Base-by-base conservation (phyloP, 78 protist genomes). In the Bodo saltans region DNA sequence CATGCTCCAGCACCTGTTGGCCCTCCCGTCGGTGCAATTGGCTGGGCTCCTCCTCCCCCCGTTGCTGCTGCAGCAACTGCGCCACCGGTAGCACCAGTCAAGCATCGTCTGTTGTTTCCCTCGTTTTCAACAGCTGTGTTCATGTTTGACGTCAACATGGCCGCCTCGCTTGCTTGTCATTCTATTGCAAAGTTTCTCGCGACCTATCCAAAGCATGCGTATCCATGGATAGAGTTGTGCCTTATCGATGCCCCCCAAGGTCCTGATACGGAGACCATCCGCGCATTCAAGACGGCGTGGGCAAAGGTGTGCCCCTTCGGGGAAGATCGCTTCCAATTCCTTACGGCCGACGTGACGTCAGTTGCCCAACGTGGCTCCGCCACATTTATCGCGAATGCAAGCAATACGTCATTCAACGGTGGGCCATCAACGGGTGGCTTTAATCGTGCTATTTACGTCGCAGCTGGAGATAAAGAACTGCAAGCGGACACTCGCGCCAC, bases 361-460 rank as follows among this genome's bases (percentile, higher is more conserved):
- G 42, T n/a, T 29, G 8, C 79, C 21, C 70, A 74, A 23, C 79
- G 79, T 8, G 79, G 79, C 67, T 27, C 52, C 29, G 27, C 60
- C 79, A 35, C 28, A 29, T 11, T 74, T 8, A 26, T 74, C 21
- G 79, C 79, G 21, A 74, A 74, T 21, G 79, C 79, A 21, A 42
- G 60, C 25, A 74, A 74, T 42, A 8, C 79, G 34, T 8, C 12
- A 21, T 42, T 74, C 21, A 35, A 74, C 38, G 79, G 79, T 8
- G 79, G 79, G 35, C 79, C 79, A 11, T 29, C 27, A 21, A 74
- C 79, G n/a, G 79, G 79, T 23, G 79, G 79, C 25, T 8, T 74
- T 21, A 74, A 74, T n/a, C 8, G 17, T 8, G 38, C 47, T 8
- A 74, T 74, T 27, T 42, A 74, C 32, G 67, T 35, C 27, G 79